Evolutionary conservation across 495 filamentous ascomycete species (phyloP).

Genomic region (Letharia columbiana): DNA sequence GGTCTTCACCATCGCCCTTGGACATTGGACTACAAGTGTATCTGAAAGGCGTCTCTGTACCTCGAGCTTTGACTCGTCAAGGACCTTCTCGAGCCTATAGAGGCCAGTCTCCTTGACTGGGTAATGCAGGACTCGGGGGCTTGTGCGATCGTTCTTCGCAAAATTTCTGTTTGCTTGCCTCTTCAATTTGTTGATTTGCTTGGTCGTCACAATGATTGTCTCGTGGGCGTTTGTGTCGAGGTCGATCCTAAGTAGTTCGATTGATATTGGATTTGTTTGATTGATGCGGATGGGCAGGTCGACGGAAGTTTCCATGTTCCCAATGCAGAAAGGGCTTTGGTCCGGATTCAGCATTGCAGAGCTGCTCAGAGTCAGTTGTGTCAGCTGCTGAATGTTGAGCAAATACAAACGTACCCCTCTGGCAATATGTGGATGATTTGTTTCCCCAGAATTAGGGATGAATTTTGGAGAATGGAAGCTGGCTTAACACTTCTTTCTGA

Average conservation of each 20-base stretch:
- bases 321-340: conserved; percentile 66
- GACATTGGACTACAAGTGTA: conserved; percentile 75
- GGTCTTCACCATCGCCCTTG: conserved; percentile 61
- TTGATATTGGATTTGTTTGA: conserved; percentile 74
- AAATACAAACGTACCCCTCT: conserved; percentile 61
- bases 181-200: conserved; percentile 59
- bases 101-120: conserved; percentile 72
- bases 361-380: conserved; percentile 32
- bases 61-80: conserved; percentile 89
- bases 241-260: conserved; percentile 79
- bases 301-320: conserved; percentile 47
- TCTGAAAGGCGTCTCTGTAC: conserved; percentile 66
- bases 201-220: conserved; percentile 60
- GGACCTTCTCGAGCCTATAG: conserved; percentile 72
- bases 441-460: conserved; percentile 85
- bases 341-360: conserved; percentile 83
- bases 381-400: not conserved
- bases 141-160: conserved; percentile 41
- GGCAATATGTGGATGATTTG: conserved; percentile 95
- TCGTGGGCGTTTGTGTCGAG: conserved; percentile 71
- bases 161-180: conserved; percentile 48
- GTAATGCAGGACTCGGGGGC: conserved; percentile 51
- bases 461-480: conserved; percentile 74
- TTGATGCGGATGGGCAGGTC: conserved; percentile 85
- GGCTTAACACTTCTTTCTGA: conserved; percentile 83